Evolutionary conservation across 2,329 filamentous ascomycete genomes (phyloP), one percentile per base, ranked within the genome.

Genomic region (Parastagonospora avenae): DNA sequence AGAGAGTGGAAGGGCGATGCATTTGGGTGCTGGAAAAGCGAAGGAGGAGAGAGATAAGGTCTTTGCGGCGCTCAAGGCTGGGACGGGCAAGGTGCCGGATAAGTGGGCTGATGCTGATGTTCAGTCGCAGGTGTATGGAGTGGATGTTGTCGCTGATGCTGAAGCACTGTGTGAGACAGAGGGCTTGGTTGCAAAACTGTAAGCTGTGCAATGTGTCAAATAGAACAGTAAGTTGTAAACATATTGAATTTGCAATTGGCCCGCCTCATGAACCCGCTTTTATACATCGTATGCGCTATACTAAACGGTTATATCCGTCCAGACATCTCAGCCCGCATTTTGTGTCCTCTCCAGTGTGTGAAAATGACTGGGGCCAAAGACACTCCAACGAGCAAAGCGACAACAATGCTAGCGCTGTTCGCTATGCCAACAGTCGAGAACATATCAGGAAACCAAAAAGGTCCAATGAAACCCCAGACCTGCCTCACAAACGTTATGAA

Each of bases 401-500:
- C 68, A 46, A 67, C 71, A 41, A 77, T 52, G 1, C 74, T 74
- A 14, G 70, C 74, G 48, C 71, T 75, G 4, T 67, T 70, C 6
- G 64, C 58, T 28, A 70, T 61, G 4, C 73, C 74, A 0, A 77
- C 60, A 37, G 66, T 62, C 6, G 60, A 55, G 35, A 77, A 68
- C 75, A 77, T 76, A 27, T 68, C 63, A 4, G 74, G 74, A 52
- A 72, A 68, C 72, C 72, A 77, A 51, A 76, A 76, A 0, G 74
- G 74, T 0, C 72, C 74, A 37, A 77, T 72, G 40, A 76, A 77
- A 15, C 66, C 71, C 71, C 64, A 71, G 14, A 77, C 79, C 50
- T 82, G 79, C 7, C 83, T 74, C 2, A 84, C 77, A 46, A 85
- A 75, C 3, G 78, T 85, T 55, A 86, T 77, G 54, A 85, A 85